Base-by-base conservation (phyloP, 441 rosid species). In the Bruguiera hainesii region DNA sequence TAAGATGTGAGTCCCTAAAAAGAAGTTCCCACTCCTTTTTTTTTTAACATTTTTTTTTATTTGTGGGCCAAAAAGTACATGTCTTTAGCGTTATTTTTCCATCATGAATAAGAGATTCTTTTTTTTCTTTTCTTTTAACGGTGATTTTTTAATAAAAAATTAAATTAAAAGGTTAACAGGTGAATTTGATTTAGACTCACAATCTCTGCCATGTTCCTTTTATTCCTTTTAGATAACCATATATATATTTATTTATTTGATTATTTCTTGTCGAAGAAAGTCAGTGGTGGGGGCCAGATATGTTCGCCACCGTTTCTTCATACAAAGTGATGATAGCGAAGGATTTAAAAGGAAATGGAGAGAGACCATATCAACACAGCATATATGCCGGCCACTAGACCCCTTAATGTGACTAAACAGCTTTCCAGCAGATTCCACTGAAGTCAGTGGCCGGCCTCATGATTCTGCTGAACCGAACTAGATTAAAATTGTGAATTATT, bases 1-100 rank as follows among this genome's bases (percentile, higher is more conserved):
- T 75, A 76, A 69, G 75, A 83, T 81, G 75, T 68, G 75, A 75
- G 76, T 16, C 82, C 83, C 89, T 84, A 51, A 89, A 89, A 87
- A 82, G 93, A 66, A 76, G 96, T 73, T 82, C 86, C 89, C 88
- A 78, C 82, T 66, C 58, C 63, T 37, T 56, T 60, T 11, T 33
- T 15, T 23, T 21, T 4, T 13, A 25, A 25, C 26, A 25, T 7
- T 51, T 48, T 13, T 15, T 16, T 59, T 26, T 28, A 61, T 31
- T 33, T 26, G 68, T 72, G 76, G 76, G 64, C 78, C 82, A 3
- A 63, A 72, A 77, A 72, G 70, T 53, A 37, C 60, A 56, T 70
- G 73, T 68, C 59, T 49, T 49, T 72, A 62, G 53, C 53, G 28
- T 67, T 61, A 35, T 21, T 23, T 8, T 42, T 69, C 65, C 68